These are phyloP conservation scores for Ceratonia siliqua DNA, from an alignment of 306 rosid species.

Conservation along the genomic window DNA sequence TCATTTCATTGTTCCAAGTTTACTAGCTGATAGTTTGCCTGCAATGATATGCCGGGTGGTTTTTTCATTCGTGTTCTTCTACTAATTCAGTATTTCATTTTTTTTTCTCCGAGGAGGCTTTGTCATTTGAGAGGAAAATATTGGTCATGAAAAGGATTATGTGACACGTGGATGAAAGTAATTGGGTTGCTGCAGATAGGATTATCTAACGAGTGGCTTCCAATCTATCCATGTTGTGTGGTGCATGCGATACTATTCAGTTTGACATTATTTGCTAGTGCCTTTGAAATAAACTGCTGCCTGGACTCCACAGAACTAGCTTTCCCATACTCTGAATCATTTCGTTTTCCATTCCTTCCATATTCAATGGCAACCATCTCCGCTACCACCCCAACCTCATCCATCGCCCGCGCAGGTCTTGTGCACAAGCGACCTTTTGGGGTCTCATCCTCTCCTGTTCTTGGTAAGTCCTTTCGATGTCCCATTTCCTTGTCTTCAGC, in stretches of 20 bases:
- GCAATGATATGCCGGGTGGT: too few relatives aligned
- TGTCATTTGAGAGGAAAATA: background rate
- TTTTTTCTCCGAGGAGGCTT: background rate
- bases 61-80: too few relatives aligned
- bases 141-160: too few relatives aligned
- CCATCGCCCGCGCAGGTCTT: constrained; percentile 52
- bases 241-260: constrained; percentile 46
- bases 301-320: constrained; percentile 7
- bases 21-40: too few relatives aligned
- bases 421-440: constrained; percentile 56
- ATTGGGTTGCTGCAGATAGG: constrained; percentile 61
- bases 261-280: constrained; percentile 14
- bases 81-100: background rate
- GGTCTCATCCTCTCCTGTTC: constrained; percentile 60
- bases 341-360: constrained; percentile 24
- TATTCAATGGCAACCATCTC: constrained; percentile 75
- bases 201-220: constrained; percentile 54
- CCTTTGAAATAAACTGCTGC: constrained; percentile 23
- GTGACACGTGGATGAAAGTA: too few relatives aligned
- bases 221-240: constrained; percentile 57
- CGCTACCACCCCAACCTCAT: constrained; percentile 54
- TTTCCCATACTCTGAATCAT: constrained; percentile 9
- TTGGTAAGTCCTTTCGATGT: constrained; percentile 49
- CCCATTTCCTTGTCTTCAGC: background rate
- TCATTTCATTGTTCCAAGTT: too few relatives aligned